Evolutionary conservation across 129 eudicot species (phyloP).

Genomic region (Saposhnikovia divaricata): DNA sequence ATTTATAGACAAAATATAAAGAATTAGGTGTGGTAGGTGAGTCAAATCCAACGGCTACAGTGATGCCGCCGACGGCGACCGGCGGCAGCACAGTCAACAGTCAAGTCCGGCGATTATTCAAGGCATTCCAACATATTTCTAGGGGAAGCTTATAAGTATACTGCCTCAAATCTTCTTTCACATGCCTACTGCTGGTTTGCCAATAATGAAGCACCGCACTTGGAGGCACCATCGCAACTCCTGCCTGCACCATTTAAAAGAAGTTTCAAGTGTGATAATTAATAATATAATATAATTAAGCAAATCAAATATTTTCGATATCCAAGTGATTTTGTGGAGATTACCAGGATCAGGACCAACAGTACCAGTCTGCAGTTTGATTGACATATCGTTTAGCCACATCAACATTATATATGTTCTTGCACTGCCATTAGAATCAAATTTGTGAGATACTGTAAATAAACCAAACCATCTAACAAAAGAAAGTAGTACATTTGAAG

Average conservation of each 20-base stretch:
- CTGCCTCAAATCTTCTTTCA: slow-evolving; percentile 25
- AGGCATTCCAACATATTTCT: too few relatives aligned
- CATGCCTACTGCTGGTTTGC: slow-evolving; percentile 15
- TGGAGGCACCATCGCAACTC: slow-evolving; percentile 26
- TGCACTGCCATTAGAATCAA: neutral
- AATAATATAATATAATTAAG: neutral
- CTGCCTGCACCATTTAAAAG: slow-evolving; percentile 10
- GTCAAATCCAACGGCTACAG: too few relatives aligned
- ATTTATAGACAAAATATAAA: too few relatives aligned
- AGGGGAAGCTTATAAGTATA: slow-evolving; percentile 13
- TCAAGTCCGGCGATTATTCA: too few relatives aligned
- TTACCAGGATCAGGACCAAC: neutral
- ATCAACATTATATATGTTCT: neutral
- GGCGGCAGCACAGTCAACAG: too few relatives aligned
- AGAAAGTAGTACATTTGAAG: neutral
- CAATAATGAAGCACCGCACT: slow-evolving; percentile 30
- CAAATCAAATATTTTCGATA: neutral
- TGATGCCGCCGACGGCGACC: too few relatives aligned
- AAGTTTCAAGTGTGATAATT: neutral
- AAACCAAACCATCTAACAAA: too few relatives aligned
- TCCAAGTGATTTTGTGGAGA: neutral
- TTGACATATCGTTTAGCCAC: neutral
- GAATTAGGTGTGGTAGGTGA: too few relatives aligned
- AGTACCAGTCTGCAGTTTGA: neutral
- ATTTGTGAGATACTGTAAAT: neutral